Evolutionary conservation across 208 protist species (phyloP).

Genomic region (Angomonas deanei): DNA sequence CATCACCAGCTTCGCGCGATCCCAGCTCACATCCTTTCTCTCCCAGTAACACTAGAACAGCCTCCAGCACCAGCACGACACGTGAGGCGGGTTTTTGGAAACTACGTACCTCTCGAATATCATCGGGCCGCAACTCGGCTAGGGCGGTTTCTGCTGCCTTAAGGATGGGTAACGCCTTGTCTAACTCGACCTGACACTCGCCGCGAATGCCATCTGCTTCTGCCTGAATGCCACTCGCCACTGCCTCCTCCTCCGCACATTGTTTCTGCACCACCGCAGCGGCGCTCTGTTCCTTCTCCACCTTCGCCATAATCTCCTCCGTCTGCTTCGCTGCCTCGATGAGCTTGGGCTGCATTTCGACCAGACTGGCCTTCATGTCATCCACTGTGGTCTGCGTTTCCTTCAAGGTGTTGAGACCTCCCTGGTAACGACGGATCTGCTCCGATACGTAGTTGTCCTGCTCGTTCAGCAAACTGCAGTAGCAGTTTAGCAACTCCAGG

Average conservation of each 20-base stretch:
- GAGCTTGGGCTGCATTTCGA: constrained; percentile 93
- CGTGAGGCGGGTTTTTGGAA: constrained; percentile 88
- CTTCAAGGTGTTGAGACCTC: constrained; percentile 89
- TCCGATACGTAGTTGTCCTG: constrained; percentile 64
- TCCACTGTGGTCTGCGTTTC: constrained; percentile 93
- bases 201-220: constrained; percentile 87
- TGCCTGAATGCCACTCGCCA: constrained; percentile 79
- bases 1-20: constrained; percentile 90
- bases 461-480: constrained; percentile 81
- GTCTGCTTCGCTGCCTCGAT: constrained; percentile 91
- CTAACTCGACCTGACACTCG: constrained; percentile 92
- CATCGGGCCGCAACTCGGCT: constrained; percentile 88
- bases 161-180: constrained; percentile 93
- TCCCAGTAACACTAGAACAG: constrained; percentile 89
- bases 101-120: constrained; percentile 92
- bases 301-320: constrained; percentile 89
- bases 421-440: constrained; percentile 84
- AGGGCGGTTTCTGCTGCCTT: constrained; percentile 91
- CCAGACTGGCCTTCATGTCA: constrained; percentile 94
- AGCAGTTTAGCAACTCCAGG: constrained; percentile 92
- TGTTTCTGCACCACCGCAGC: constrained; percentile 83
- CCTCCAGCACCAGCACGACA: constrained; percentile 91
- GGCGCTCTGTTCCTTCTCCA: constrained; percentile 85
- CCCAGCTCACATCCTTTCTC: constrained; percentile 93
- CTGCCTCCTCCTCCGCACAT: constrained; percentile 82